These are phyloP conservation scores for Catenaria anguillulae DNA, from an alignment of 371 early-diverging fungal genomes.

Conservation along the genomic window DNA sequence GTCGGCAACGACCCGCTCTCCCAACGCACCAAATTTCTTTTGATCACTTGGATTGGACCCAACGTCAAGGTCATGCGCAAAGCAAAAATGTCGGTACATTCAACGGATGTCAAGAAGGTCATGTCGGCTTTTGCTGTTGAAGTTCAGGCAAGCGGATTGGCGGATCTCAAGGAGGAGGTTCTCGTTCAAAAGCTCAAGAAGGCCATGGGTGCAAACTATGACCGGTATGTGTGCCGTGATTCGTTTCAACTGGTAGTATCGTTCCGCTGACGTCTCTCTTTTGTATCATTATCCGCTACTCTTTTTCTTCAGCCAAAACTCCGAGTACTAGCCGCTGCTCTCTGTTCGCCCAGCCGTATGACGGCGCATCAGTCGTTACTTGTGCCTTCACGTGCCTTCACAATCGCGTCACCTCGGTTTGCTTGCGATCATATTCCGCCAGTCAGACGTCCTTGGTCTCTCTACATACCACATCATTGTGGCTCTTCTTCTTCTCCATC, in stretches of 20 bases:
- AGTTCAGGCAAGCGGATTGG: slow-evolving; percentile 38
- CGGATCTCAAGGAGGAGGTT: slow-evolving; percentile 35
- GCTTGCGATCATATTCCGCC: no score
- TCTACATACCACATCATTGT: no score
- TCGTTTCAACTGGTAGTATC: background rate
- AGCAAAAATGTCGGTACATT: slow-evolving; percentile 67
- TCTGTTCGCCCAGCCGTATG: no score
- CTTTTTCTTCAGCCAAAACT: background rate
- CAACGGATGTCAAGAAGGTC: no score
- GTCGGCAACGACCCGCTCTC: slow-evolving; percentile 74
- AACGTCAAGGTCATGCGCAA: slow-evolving; percentile 69
- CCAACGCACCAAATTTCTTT: slow-evolving; percentile 49
- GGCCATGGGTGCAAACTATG: slow-evolving; percentile 56
- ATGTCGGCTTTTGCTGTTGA: slow-evolving; percentile 59
- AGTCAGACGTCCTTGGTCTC: no score
- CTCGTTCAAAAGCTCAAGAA: slow-evolving; percentile 37
- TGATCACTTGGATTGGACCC: slow-evolving; percentile 65
- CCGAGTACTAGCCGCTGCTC: background rate
- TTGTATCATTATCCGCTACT: no score
- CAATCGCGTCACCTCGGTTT: no score
- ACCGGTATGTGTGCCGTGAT: slow-evolving; percentile 24
- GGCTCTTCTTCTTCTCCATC: no score
- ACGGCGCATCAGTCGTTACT: no score
- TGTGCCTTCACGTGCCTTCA: no score
- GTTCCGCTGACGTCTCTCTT: no score